Conservation (phyloP, 129 eudicot genomes). For the Pseudognaphalium luteoalbum region DNA sequence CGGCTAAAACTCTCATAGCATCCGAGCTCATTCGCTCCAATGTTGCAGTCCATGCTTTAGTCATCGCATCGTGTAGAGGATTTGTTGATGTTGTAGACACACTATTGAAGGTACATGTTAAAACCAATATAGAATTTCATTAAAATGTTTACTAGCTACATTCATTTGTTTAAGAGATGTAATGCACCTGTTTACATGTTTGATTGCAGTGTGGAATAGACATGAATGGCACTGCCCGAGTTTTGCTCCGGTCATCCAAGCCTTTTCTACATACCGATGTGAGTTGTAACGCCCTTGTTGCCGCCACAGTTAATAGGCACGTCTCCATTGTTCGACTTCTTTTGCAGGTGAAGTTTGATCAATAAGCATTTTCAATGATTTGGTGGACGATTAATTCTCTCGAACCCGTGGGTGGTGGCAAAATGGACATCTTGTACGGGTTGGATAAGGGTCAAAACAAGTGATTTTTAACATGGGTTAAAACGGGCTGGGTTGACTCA, state of each 20-base stretch:
- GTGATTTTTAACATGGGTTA: background rate
- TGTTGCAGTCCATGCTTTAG: constrained; percentile 66
- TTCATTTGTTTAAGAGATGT: too few species aligned
- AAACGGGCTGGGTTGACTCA: background rate
- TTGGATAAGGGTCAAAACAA: background rate
- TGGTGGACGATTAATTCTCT: background rate
- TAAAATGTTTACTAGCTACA: background rate
- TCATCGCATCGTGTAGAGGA: constrained; percentile 75
- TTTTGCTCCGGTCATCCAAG: constrained; percentile 82
- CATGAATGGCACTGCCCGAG: constrained; percentile 63
- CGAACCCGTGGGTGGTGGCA: background rate
- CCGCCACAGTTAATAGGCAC: constrained; percentile 76
- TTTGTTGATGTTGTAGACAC: constrained; percentile 59
- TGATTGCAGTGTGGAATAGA: constrained; percentile 70
- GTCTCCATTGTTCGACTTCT: constrained; percentile 53
- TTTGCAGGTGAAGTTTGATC: constrained; percentile 44
- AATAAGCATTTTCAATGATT: background rate
- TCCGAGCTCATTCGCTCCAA: constrained; percentile 69
- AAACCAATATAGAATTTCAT: background rate
- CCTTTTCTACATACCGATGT: constrained; percentile 75
- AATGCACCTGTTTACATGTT: background rate
- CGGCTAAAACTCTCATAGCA: constrained; percentile 67
- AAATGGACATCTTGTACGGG: background rate
- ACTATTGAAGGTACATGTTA: constrained; percentile 59
- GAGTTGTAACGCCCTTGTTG: constrained; percentile 74